Base-by-base conservation (phyloP, 1,284 basidiomycete species). In the Trichosporon ovoides region DNA sequence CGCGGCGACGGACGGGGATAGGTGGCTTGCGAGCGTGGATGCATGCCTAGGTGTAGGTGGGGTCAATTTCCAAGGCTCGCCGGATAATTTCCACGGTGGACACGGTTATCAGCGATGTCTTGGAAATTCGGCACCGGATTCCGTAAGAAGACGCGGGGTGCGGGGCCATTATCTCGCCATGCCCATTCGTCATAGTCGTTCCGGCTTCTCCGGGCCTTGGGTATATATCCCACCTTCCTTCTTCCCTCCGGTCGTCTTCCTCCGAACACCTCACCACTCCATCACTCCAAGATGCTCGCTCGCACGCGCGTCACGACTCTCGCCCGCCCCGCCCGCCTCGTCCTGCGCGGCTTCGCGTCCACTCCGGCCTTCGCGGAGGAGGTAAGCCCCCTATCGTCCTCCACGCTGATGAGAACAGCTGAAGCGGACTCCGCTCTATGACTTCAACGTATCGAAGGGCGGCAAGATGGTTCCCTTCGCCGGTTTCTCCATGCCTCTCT, bases 401-500 rank as follows among this genome's bases (percentile, higher is more conserved):
- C 22, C 1, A 37, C 10, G 19, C 35, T 33, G 18, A 38, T 22
- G 51, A 1, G 5, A 9, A 0, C 60, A 82, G 79, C 76, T 84
- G 46, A 75, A 70, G 67, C 83, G 81, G 66, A 98, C 95, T 0
- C 85, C 86, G 0, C 80, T 98, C 28, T 93, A 96, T 70, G 89
- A 95, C 68, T 95, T 95, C 73, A 94, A 99, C 75, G 77, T 91
- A 58, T 72, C 83, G 64, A 82, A 92, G 72, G 87, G 84, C 37
- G 96, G 87, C 16, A 96, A 96, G 79, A 94, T 98, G 89, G 93
- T 98, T 1, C 88, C 91, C 0, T 99, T 98, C 74, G 94, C 91
- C 2, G 95, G 95, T 4, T 98, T 86, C 76, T 84, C 85, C 13
- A 99, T 99, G 95, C 95, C 95, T 0, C 81, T 99, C 53, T 80